Percentiles rank a stretch among this genome's conserved stretches.
Evolutionary conservation across 139 green algal species (phyloP).

Genomic region (Spirogloea muscicola): DNA sequence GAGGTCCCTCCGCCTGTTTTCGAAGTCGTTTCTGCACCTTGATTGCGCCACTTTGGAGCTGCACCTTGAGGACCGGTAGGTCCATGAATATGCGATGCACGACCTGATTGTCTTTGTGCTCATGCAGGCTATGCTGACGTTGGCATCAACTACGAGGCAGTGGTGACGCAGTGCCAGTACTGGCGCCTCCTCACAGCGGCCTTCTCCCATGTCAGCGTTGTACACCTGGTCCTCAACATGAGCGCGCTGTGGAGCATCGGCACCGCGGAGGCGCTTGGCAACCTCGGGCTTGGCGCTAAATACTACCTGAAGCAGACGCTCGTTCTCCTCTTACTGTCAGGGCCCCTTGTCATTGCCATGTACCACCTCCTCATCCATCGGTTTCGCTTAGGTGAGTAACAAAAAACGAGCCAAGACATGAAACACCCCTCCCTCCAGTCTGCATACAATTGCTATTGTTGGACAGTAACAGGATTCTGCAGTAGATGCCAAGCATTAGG

Average conservation of each 20-base stretch:
- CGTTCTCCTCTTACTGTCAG: conserved; percentile 53
- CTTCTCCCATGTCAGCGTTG: conserved; percentile 57
- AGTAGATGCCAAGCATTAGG: no score
- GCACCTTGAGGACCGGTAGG: not conserved
- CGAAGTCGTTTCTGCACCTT: not conserved
- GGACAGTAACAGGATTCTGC: no score
- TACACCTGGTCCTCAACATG: conserved; percentile 71
- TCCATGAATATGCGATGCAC: not conserved
- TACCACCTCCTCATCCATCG: conserved; percentile 51
- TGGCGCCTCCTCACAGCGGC: conserved; percentile 56
- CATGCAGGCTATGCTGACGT: conserved; percentile 62
- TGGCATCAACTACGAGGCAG: conserved; percentile 59
- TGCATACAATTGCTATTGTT: no score
- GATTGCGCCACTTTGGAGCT: not conserved
- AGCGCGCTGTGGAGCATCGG: conserved; percentile 60
- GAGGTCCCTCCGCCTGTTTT: not conserved
- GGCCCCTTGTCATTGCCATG: conserved; percentile 50
- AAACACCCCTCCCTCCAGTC: no score
- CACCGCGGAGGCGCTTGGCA: conserved; percentile 33
- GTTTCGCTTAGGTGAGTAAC: conserved; percentile 14
- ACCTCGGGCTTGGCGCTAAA: conserved; percentile 14
- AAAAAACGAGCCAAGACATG: not conserved
- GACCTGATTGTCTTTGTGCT: not conserved
- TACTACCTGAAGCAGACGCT: conserved; percentile 58
- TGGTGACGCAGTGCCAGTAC: conserved; percentile 53